These are phyloP conservation scores for Leccinum olivaceopallidum DNA, from an alignment of 768 basidiomycete species.

Conservation along the genomic window DNA sequence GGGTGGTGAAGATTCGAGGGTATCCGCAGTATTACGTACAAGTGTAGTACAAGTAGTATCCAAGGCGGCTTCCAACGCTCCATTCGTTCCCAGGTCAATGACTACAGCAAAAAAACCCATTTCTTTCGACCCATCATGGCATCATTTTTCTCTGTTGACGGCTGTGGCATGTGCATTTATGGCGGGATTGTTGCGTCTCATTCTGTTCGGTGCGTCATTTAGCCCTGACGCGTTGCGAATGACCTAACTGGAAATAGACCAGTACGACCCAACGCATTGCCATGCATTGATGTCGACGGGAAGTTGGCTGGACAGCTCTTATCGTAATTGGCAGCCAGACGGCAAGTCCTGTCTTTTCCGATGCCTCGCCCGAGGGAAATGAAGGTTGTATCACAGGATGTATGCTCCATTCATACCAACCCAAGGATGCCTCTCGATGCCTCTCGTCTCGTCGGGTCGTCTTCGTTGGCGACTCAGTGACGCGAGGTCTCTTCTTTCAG, in stretches of 20 bases:
- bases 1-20: not conserved
- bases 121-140: constrained; percentile 48
- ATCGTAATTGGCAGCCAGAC: constrained; percentile 85
- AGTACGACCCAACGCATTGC: constrained; percentile 72
- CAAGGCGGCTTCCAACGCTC: not conserved
- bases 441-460: constrained; percentile 59
- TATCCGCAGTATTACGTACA: not conserved
- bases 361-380: constrained; percentile 5
- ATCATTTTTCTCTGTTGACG: constrained; percentile 46
- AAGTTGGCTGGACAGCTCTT: constrained; percentile 70
- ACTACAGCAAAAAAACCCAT: constrained; percentile 28
- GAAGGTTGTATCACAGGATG: constrained; percentile 54
- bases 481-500: constrained; percentile 78
- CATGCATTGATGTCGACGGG: constrained; percentile 68
- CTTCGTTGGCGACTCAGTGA: constrained; percentile 86
- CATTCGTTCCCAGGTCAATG: constrained; percentile 19
- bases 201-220: constrained; percentile 43
- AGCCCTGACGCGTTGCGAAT: constrained; percentile 1
- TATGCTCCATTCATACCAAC: constrained; percentile 68
- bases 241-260: constrained; percentile 45
- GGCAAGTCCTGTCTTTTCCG: constrained; percentile 42
- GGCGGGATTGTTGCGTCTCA: constrained; percentile 43
- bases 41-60: not conserved
- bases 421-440: constrained; percentile 54
- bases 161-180: constrained; percentile 41